Conservation (phyloP, 2,329 filamentous ascomycete species). For the Erysiphe pulchra region DNA sequence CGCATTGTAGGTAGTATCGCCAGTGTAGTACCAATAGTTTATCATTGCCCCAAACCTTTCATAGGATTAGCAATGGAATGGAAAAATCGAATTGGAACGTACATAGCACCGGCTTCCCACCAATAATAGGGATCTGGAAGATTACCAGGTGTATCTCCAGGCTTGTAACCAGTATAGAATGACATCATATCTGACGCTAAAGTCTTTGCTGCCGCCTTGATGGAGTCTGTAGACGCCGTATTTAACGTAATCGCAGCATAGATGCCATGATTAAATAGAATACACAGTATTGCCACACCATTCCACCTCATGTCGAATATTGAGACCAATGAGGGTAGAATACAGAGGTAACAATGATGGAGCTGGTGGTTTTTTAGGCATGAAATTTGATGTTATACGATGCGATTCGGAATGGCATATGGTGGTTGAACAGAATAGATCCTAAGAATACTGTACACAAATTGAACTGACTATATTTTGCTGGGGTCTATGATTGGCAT, state of each 20-base stretch:
- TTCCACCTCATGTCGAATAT: neutral
- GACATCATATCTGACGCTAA: constrained; percentile 1
- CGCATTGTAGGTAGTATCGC: constrained; percentile 44
- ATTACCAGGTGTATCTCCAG: constrained; percentile 22
- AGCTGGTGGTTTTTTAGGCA: no score
- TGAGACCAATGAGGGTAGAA: no score
- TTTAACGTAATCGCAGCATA: constrained; percentile 1
- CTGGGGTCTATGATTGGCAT: no score
- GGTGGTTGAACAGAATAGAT: no score
- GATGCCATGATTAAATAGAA: neutral
- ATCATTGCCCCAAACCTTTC: constrained; percentile 41
- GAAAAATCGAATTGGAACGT: neutral
- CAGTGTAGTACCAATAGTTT: constrained; percentile 69
- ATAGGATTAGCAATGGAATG: neutral
- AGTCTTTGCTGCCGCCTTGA: constrained; percentile 1
- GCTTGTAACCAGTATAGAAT: constrained; percentile 6
- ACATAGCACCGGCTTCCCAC: constrained; percentile 43
- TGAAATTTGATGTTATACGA: no score
- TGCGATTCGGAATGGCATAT: no score
- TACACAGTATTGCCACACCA: neutral
- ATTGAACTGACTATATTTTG: no score
- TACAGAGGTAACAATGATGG: no score
- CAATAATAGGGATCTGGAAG: constrained; percentile 17
- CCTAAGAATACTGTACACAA: no score
- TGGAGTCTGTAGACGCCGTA: constrained; percentile 1